Evolutionary conservation across 1,284 basidiomycete genomes (phyloP).

Genomic region (Neonothopanus nambi): DNA sequence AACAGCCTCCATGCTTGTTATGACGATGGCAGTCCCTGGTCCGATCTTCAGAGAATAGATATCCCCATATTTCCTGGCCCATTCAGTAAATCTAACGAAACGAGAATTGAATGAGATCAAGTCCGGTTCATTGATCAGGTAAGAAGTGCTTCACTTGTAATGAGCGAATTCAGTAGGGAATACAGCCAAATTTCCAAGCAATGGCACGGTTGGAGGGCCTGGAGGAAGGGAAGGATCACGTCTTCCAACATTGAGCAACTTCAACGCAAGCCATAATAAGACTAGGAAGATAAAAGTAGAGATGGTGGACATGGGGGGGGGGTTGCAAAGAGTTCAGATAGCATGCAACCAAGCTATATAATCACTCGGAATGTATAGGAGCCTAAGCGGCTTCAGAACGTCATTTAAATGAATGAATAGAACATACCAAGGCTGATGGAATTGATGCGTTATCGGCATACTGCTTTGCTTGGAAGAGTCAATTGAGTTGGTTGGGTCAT

Average conservation of each 20-base stretch:
- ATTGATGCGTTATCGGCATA: too few relatives aligned
- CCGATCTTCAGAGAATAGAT: constrained; percentile 30
- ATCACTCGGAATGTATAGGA: too few relatives aligned
- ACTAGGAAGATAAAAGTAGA: neutral
- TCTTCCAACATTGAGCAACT: constrained; percentile 12
- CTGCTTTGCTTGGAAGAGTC: too few relatives aligned
- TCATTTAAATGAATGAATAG: too few relatives aligned
- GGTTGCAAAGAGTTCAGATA: too few relatives aligned
- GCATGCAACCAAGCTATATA: too few relatives aligned
- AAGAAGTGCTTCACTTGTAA: constrained; percentile 7
- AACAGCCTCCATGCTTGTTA: constrained; percentile 27
- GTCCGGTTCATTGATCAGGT: too few relatives aligned
- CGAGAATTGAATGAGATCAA: too few relatives aligned
- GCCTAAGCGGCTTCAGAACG: too few relatives aligned
- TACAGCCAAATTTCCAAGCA: constrained; percentile 30
- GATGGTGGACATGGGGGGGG: too few relatives aligned
- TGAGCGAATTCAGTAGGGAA: constrained; percentile 24
- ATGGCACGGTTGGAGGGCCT: constrained; percentile 32
- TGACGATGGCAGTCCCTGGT: constrained; percentile 25
- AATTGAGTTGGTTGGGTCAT: too few relatives aligned
- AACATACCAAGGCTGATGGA: too few relatives aligned
- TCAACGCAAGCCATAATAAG: neutral
- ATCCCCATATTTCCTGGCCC: constrained; percentile 23
- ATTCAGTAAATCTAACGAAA: constrained; percentile 9
- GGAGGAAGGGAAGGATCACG: constrained; percentile 24